Evolutionary conservation across 1,284 basidiomycete genomes (phyloP).

Genomic region (Leccinum variabile): DNA sequence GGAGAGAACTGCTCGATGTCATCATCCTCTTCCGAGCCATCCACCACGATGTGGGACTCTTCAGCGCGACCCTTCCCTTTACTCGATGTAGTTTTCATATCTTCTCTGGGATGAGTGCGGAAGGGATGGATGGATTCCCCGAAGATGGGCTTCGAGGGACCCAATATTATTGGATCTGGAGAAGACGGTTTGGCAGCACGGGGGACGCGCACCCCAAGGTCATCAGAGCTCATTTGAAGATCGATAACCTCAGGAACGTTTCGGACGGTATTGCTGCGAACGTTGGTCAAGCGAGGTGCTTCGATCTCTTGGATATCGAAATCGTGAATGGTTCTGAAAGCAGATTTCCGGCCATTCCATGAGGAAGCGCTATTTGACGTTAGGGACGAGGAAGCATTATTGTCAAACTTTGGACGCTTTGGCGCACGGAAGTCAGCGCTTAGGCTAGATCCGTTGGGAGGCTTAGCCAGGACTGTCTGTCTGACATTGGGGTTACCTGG

Average conservation of each 20-base stretch:
- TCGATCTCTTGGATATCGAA: slow-evolving; percentile 27
- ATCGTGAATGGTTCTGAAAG: slow-evolving; percentile 10
- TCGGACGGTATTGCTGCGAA: slow-evolving; percentile 2
- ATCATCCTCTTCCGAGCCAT: slow-evolving; percentile 29
- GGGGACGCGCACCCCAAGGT: slow-evolving; percentile 24
- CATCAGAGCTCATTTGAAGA: slow-evolving; percentile 22
- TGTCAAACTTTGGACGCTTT: slow-evolving; percentile 31
- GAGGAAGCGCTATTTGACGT: slow-evolving; percentile 7
- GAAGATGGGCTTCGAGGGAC: neutral
- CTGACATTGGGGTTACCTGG: slow-evolving; percentile 29
- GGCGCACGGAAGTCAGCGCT: slow-evolving; percentile 5
- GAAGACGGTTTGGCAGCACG: slow-evolving; percentile 19
- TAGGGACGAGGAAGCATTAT: neutral
- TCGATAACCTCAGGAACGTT: slow-evolving; percentile 25
- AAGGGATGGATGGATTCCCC: slow-evolving; percentile 19
- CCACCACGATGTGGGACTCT: slow-evolving; percentile 7
- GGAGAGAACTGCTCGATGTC: slow-evolving; percentile 25
- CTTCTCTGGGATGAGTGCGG: slow-evolving; percentile 20
- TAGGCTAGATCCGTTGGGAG: neutral
- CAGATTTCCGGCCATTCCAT: slow-evolving; percentile 1
- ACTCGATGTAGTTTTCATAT: neutral
- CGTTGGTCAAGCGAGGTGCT: neutral
- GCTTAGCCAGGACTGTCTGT: slow-evolving; percentile 26
- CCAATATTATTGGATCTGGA: slow-evolving; percentile 26
- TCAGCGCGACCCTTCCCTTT: slow-evolving; percentile 31